phyloP scores from a whole-genome alignment of 306 rosid genomes.

The Cucumis melo region DNA sequence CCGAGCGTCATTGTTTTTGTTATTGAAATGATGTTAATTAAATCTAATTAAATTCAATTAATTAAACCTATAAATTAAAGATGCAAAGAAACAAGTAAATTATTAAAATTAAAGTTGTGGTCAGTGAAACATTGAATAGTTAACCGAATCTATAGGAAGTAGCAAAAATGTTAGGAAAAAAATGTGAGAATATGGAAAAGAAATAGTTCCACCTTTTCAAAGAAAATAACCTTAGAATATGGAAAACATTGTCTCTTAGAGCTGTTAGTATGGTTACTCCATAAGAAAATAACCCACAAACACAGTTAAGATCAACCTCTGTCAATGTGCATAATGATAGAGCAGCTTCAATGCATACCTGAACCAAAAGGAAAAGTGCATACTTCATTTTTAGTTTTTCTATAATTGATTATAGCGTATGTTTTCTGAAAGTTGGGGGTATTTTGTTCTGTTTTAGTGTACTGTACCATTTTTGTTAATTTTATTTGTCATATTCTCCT shows the following conservation, averaged over 20 bases:
- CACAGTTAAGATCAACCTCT: slow-evolving; percentile 97
- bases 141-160: no score
- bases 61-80: no score
- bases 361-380: slow-evolving; percentile 9
- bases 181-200: background rate
- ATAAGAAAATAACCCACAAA: slow-evolving; percentile 85
- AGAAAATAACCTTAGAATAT: no score
- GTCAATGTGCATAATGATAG: slow-evolving; percentile 71
- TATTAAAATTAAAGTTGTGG: background rate
- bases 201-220: slow-evolving; percentile 58
- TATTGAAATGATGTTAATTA: background rate
- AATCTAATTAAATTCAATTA: no score
- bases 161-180: no score
- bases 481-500: background rate
- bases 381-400: background rate
- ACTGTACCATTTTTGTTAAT: background rate
- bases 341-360: slow-evolving; percentile 97
- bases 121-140: background rate
- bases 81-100: no score
- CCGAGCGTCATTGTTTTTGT: background rate
- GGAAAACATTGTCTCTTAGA: slow-evolving; percentile 77
- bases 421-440: background rate
- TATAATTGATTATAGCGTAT: background rate
- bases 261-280: slow-evolving; percentile 83
- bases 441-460: background rate